These are phyloP conservation scores for Microbotryomycetes sp. DNA, from an alignment of 1,284 basidiomycete species.

Conservation along the genomic window DNA sequence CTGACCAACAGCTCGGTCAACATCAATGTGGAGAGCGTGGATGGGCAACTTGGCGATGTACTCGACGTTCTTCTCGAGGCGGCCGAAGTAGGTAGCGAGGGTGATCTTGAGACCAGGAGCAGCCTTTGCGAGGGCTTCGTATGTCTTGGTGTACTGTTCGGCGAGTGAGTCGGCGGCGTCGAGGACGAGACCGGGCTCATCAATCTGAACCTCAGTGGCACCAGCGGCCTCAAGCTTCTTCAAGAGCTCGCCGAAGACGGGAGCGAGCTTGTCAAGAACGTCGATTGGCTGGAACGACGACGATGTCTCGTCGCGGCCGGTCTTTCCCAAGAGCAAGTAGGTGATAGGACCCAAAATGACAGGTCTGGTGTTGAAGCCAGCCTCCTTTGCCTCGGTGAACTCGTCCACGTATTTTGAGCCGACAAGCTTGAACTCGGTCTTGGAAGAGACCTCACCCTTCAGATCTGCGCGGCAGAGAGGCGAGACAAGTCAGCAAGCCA, in stretches of 20 bases:
- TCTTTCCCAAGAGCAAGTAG: slow-evolving; percentile 90
- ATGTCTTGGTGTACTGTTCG: slow-evolving; percentile 74
- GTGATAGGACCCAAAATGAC: slow-evolving; percentile 94
- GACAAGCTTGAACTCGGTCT: slow-evolving; percentile 88
- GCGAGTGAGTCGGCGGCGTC: slow-evolving; percentile 75
- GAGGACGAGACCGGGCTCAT: slow-evolving; percentile 93
- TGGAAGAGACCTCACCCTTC: slow-evolving; percentile 91
- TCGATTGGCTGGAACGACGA: slow-evolving; percentile 84
- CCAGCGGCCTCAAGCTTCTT: slow-evolving; percentile 87
- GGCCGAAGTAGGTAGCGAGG: slow-evolving; percentile 80
- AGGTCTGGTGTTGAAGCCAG: slow-evolving; percentile 86
- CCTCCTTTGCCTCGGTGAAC: slow-evolving; percentile 88
- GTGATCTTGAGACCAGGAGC: slow-evolving; percentile 74
- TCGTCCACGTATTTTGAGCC: slow-evolving; percentile 84
- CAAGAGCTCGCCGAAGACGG: slow-evolving; percentile 87
- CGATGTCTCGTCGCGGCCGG: slow-evolving; percentile 70
- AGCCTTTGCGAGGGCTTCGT: slow-evolving; percentile 72
- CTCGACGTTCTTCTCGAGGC: slow-evolving; percentile 85
- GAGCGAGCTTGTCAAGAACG: slow-evolving; percentile 81
- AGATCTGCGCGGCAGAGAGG: slow-evolving; percentile 59
- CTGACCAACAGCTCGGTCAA: slow-evolving; percentile 80
- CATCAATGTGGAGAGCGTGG: slow-evolving; percentile 91
- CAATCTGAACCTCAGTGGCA: slow-evolving; percentile 89
- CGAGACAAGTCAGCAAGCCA: background rate
- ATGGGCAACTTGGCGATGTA: slow-evolving; percentile 90